Evolutionary conservation across 1,284 basidiomycete species (phyloP).

Genomic region (Trichosporon sp.): DNA sequence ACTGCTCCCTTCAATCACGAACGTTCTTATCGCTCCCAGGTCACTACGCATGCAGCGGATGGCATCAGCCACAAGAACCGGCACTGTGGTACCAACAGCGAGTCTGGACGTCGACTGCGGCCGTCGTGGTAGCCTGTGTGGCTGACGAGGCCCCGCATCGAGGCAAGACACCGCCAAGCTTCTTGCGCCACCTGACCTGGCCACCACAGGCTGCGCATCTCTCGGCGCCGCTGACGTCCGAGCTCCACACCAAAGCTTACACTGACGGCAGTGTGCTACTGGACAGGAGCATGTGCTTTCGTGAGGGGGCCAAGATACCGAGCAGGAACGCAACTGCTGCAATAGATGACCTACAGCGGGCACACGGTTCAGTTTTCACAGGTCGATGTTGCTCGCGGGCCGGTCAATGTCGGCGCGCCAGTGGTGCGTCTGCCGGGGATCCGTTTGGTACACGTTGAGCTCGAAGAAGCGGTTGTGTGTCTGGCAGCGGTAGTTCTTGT

Average conservation of each 20-base stretch:
- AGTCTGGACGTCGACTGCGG: not conserved
- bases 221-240: not conserved
- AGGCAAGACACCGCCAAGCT: not conserved
- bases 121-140: too few relatives aligned
- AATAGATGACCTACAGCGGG: too few relatives aligned
- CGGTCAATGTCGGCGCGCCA: not conserved
- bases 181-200: not conserved
- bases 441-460: not conserved
- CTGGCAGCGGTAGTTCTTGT: not conserved
- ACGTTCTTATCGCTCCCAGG: not conserved
- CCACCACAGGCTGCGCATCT: not conserved
- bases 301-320: too few relatives aligned
- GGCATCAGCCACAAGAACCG: not conserved
- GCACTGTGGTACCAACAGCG: not conserved
- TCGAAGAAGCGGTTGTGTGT: slow-evolving; percentile 1
- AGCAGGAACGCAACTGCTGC: too few relatives aligned
- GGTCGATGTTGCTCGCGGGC: not conserved
- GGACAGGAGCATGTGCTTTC: too few relatives aligned
- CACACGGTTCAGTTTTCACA: not conserved
- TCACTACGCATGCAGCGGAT: not conserved
- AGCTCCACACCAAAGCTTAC: too few relatives aligned
- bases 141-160: not conserved
- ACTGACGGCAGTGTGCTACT: too few relatives aligned
- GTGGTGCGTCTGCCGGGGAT: not conserved
- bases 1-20: too few relatives aligned